phyloP scores from a whole-genome alignment of 345 rosid species.

The Brassica carinata region DNA sequence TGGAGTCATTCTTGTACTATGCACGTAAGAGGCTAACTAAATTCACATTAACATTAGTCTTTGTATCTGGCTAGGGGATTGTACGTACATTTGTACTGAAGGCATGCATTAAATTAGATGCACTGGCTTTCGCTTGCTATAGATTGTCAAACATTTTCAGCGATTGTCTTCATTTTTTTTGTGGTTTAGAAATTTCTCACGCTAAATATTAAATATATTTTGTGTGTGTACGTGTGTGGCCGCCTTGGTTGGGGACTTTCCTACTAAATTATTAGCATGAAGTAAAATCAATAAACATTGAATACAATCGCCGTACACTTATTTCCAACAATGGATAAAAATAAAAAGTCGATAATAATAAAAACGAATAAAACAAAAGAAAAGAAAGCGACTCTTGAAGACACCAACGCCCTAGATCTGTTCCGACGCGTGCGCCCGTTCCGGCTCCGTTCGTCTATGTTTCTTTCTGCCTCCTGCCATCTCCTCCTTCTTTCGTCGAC shows the following conservation, averaged over 20 bases:
- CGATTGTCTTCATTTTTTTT: not conserved
- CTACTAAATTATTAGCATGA: not conserved
- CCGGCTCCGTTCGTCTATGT: too few species aligned
- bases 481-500: too few species aligned
- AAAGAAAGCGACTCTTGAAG: too few species aligned
- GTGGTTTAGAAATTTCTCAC: not conserved
- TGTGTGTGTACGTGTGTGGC: not conserved
- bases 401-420: too few species aligned
- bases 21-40: not conserved
- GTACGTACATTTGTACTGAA: not conserved
- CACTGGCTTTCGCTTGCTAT: not conserved
- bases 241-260: not conserved
- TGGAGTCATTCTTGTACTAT: not conserved
- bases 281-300: not conserved
- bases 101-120: not conserved
- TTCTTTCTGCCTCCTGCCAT: too few species aligned
- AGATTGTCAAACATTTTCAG: not conserved
- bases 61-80: not conserved
- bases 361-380: too few species aligned
- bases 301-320: not conserved
- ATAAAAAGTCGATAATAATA: too few species aligned
- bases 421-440: too few species aligned
- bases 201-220: too few species aligned
- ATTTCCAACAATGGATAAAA: not conserved
- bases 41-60: not conserved